These are phyloP conservation scores for Carex cristatella DNA, from an alignment of 176 grass and related monocot genomes.

Conservation along the genomic window DNA sequence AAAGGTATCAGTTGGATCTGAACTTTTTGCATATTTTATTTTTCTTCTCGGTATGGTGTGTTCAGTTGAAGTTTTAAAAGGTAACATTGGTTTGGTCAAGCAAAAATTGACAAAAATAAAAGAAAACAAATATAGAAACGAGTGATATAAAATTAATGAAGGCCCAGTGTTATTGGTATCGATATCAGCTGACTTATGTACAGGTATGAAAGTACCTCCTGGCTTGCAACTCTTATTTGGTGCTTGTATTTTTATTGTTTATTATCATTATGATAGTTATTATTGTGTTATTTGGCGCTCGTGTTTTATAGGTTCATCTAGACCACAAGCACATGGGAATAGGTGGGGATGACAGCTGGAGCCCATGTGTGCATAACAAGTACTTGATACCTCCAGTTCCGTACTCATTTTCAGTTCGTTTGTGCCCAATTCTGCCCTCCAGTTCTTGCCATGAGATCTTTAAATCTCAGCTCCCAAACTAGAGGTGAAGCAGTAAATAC, in stretches of 20 bases:
- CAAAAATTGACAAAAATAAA: not conserved
- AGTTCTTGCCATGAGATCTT: constrained; percentile 66
- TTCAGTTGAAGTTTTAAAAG: not conserved
- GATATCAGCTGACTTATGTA: not conserved
- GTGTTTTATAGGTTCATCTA: constrained; percentile 68
- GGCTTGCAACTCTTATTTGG: not conserved
- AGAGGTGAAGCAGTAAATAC: not conserved
- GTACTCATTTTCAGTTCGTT: constrained; percentile 59
- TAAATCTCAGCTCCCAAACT: constrained; percentile 37
- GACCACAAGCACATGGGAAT: constrained; percentile 88
- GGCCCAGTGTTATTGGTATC: not conserved
- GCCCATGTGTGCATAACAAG: constrained; percentile 70
- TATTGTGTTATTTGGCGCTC: not conserved
- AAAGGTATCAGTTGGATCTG: not conserved
- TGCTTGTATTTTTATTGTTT: not conserved
- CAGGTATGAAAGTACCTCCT: not conserved
- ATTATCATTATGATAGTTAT: not conserved
- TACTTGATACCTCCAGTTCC: constrained; percentile 56
- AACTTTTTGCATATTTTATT: not conserved
- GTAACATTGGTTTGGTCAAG: not conserved
- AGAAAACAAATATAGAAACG: not conserved
- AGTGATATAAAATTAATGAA: not conserved
- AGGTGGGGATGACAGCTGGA: constrained; percentile 87
- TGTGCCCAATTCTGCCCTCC: constrained; percentile 45
- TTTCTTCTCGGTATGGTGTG: not conserved